Conservation (phyloP, 192 early-diverging fungal genomes). For the Coemansia sp. region DNA sequence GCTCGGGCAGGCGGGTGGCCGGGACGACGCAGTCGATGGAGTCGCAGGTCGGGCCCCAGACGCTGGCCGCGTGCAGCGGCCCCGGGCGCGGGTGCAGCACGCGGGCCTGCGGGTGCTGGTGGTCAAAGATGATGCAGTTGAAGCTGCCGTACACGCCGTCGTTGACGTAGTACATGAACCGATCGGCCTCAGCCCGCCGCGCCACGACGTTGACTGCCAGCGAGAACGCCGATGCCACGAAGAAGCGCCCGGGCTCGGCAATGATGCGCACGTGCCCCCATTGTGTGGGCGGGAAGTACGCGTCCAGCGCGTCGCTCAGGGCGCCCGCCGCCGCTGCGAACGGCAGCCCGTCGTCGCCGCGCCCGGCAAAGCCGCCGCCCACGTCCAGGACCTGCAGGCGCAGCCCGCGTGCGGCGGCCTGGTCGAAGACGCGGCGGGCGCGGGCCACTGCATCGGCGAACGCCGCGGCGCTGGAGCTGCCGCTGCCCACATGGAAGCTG, state of each 20-base stretch:
- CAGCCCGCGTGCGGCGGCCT: conserved; percentile 71
- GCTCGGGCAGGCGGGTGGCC: conserved; percentile 62
- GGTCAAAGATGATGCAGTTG: conserved; percentile 98
- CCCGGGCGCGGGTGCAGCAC: conserved; percentile 54
- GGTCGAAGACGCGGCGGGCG: conserved; percentile 85
- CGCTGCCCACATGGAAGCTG: conserved; percentile 96
- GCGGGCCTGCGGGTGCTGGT: conserved; percentile 67
- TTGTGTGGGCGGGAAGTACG: conserved; percentile 59
- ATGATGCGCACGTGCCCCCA: conserved; percentile 75
- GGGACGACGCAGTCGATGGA: conserved; percentile 90
- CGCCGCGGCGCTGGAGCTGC: conserved; percentile 82
- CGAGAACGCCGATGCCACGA: conserved; percentile 87
- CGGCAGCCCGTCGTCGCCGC: conserved; percentile 67
- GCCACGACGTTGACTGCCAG: conserved; percentile 91
- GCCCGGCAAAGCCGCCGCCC: conserved; percentile 95
- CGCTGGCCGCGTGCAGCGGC: conserved; percentile 51
- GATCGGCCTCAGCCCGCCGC: conserved; percentile 65
- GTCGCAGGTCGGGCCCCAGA: conserved; percentile 99
- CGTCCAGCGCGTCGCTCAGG: conserved; percentile 72
- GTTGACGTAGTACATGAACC: conserved; percentile 89
- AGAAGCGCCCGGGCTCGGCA: conserved; percentile 97
- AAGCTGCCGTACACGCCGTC: conserved; percentile 98
- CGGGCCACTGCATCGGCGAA: conserved; percentile 85
- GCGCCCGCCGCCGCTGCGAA: conserved; percentile 79
- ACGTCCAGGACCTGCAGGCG: conserved; percentile 72